Base-by-base conservation (phyloP, 2,329 filamentous ascomycete genomes). In the Fusarium metavorans region DNA sequence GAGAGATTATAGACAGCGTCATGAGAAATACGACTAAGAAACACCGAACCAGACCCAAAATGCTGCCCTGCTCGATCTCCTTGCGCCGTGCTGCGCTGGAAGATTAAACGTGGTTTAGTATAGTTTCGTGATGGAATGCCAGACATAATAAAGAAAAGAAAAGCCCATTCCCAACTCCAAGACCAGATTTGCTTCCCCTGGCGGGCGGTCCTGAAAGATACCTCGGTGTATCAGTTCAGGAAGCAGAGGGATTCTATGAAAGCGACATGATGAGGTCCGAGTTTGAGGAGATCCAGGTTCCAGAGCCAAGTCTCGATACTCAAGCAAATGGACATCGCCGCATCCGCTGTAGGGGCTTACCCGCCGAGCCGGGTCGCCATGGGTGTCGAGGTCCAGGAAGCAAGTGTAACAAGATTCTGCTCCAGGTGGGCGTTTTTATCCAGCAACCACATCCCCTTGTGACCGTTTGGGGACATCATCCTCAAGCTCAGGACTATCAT, bases 1-100 rank as follows among this genome's bases (percentile, higher is more conserved):
- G 72, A 75, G 76, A 78, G 74, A 79, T 78, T 79, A 79, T 77
- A 76, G 72, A 78, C 75, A 78, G 72, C 72, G 64, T 77, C 68
- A 73, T 77, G 75, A 78, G 71, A 78, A 76, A 78, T 77, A 81
- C 73, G 74, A 78, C 64, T 74, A 77, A 76, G 75, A 76, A 80
- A 79, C 68, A 80, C 76, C 79, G 74, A 77, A 80, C 77, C 79
- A 81, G 72, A 83, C 72, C 72, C 80, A 81, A 81, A 83, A 84
- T 82, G 82, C 81, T 81, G 78, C 77, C 82, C 80, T 79, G 75
- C 77, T 81, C 82, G 76, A 79, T 81, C 81, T 78, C 78, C 79
- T 70, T 82, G 82, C 83, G 82, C 82, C 80, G 78, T 82, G 80
- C 80, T 82, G 82, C 81, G 82, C 82, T 81, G 78, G 79, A 82